These are phyloP conservation scores for Colletotrichum liaoningense DNA, from an alignment of 2,329 filamentous ascomycete species.

Conservation along the genomic window DNA sequence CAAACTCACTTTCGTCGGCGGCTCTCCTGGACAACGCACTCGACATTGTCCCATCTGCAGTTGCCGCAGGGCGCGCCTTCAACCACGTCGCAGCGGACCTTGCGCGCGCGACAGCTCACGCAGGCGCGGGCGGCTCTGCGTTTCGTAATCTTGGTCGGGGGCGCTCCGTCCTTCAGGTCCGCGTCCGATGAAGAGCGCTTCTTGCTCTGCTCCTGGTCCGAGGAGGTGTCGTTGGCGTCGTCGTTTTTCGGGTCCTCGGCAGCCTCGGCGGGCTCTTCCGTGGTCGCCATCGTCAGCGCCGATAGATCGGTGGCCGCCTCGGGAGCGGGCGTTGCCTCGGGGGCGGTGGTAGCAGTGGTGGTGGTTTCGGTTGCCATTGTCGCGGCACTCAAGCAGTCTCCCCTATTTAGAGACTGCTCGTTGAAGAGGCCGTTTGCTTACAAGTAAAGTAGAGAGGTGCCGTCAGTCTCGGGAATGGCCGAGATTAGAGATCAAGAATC, in stretches of 20 bases:
- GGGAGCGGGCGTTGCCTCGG: slow-evolving; percentile 14
- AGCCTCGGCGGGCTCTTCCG: slow-evolving; percentile 9
- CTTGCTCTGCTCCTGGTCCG: slow-evolving; percentile 34
- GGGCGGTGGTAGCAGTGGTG: slow-evolving; percentile 9
- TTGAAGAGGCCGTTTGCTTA: background rate
- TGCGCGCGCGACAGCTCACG: slow-evolving; percentile 87
- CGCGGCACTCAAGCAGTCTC: slow-evolving; percentile 18
- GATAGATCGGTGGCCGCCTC: slow-evolving; percentile 24
- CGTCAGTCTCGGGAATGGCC: background rate
- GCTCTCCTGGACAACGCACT: slow-evolving; percentile 83
- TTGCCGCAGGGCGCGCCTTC: slow-evolving; percentile 90
- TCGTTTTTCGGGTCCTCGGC: slow-evolving; percentile 20
- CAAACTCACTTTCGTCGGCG: slow-evolving; percentile 85
- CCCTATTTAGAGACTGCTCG: slow-evolving; percentile 27
- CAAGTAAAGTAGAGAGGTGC: background rate
- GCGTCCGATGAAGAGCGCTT: slow-evolving; percentile 34
- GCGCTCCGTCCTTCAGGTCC: slow-evolving; percentile 32
- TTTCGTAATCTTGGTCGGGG: slow-evolving; percentile 69
- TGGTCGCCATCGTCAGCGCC: slow-evolving; percentile 11
- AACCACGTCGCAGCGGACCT: slow-evolving; percentile 94
- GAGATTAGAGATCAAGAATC: background rate
- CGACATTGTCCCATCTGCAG: slow-evolving; percentile 83
- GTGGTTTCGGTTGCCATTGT: slow-evolving; percentile 28
- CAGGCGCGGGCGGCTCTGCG: slow-evolving; percentile 92
- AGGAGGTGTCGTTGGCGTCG: slow-evolving; percentile 26